Base-by-base conservation (phyloP, 2,329 filamentous ascomycete species). In the Sarocladium oryzae region DNA sequence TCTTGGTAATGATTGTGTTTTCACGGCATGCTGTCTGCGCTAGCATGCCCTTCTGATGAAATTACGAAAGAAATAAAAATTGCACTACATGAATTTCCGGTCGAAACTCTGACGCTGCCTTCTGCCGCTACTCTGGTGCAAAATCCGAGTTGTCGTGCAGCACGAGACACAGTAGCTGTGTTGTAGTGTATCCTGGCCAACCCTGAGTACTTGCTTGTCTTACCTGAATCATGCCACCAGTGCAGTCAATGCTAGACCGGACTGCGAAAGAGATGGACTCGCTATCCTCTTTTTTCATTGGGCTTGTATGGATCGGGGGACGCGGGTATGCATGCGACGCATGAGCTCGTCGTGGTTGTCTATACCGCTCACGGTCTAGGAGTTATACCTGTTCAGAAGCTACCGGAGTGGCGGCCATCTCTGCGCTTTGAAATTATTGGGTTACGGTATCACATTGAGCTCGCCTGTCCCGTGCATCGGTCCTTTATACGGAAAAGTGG, bases 1-100 rank as follows among this genome's bases (percentile, higher is more conserved):
- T 37, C 24, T 48, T 48, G 43, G 15, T 48, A 48, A 30, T 48
- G 43, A 33, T 48, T 33, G 24, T 30, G 43, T 15, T 48, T 33
- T 8, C 15, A 13, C 21, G 36, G 16, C 36, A 21, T 40, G 36
- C 18, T 18, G 36, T 40, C 40, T 28, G 21, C 21, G 40, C 23
- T 23, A 26, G 43, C 21, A 48, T 33, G 43, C 13, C 28, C 7
- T 48, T n/a, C 20, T 48, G 26, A 48, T 33, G 43, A 48, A 32
- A 48, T 48, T 26, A 43, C 21, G 40, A 43, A 26, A 26, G 40
- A 20, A 43, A 21, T 20, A 40, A 8, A 20, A 21, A 20, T 4
- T 16, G 16, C 16, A 20, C 7, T 16, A 40, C 13, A 36, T n/a
- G 33, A n/a, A 8, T 8, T n/a, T 8, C 6, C 13, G 15, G 15